phyloP scores from a whole-genome alignment of 495 filamentous ascomycete species.

The Neurospora sp. region DNA sequence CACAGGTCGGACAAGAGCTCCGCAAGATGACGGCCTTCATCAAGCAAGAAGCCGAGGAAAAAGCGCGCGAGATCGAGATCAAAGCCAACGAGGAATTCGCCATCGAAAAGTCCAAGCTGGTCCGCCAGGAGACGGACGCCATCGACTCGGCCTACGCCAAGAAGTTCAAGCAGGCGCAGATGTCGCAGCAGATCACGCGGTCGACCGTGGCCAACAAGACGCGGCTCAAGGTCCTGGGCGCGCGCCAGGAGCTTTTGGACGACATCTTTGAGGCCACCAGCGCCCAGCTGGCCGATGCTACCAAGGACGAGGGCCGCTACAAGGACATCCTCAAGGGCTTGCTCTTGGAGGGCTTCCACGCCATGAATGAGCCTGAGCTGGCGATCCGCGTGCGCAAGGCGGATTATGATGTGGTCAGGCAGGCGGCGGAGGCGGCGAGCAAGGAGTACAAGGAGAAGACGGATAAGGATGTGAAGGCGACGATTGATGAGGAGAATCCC shows the following conservation, averaged over 20 bases:
- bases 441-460: constrained; percentile 71
- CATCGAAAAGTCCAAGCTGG: constrained; percentile 97
- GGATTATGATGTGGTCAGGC: constrained; percentile 62
- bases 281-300: constrained; percentile 52
- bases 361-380: constrained; percentile 69
- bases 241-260: constrained; percentile 84
- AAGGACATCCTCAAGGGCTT: constrained; percentile 63
- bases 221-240: constrained; percentile 72
- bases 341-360: constrained; percentile 84
- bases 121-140: constrained; percentile 81
- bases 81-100: constrained; percentile 98
- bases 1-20: constrained; percentile 90
- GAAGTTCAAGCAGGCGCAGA: constrained; percentile 94
- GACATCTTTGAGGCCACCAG: constrained; percentile 76
- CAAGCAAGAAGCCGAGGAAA: constrained; percentile 93
- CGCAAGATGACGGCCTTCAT: constrained; percentile 99
- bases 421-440: constrained; percentile 63
- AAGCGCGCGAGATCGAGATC: constrained; percentile 90
- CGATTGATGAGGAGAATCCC: constrained; percentile 68
- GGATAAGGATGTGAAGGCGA: constrained; percentile 49
- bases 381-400: constrained; percentile 64
- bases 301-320: constrained; percentile 63
- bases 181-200: constrained; percentile 94
- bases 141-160: constrained; percentile 92
- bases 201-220: constrained; percentile 94